Base-by-base conservation (phyloP, 1,284 basidiomycete genomes). In the Macrocystidia cucumis region DNA sequence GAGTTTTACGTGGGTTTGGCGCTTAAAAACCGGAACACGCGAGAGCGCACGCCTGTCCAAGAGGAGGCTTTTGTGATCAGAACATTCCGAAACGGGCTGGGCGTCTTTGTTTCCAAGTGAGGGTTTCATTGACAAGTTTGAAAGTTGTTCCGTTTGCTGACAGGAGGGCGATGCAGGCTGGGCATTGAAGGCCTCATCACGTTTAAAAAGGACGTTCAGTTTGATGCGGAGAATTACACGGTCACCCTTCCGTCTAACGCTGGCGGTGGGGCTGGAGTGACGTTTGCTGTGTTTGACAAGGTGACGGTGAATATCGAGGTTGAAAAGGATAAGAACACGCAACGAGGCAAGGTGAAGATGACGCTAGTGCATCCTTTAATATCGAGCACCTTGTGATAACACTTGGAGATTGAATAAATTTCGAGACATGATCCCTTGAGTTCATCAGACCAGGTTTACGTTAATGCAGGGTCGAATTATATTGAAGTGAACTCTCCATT, bases 1-100 rank as follows among this genome's bases (percentile, higher is more conserved):
- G 93, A 98, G 62, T 99, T 98, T 50, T 98, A 96, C 52, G 93
- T 98, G 29, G 92, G 93, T 0, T 64, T 98, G 9, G 91, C 91
- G 1, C 67, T 98, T 44, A 91, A 91, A 49, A 75, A 72, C 0
- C 68, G 85, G 5, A 76, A 75, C 38, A 69, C 71, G 57, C 62
- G 41, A 27, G 43, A 39, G 30, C 44, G 42, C 28, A 66, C 50
- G n/a, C 60, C 55, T 29, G 79, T 84, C 6, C 60, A 59, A 3
- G 91, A 95, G 51, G 90, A 96, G 23, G 95, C 95, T 1, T 98
- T 92, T 54, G 91, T 98, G 14, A 96, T 98, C 44, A 68, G 93
- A 36, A 83, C 87, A 1, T 98, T 98, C 62, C 72, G 88, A 43
- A 98, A 99, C 57, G 96, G 96, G 0, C 58, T 98, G 6, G 88